Evolutionary conservation across 2,329 filamentous ascomycete genomes (phyloP).

Genomic region (Raffaelea albimanens): DNA sequence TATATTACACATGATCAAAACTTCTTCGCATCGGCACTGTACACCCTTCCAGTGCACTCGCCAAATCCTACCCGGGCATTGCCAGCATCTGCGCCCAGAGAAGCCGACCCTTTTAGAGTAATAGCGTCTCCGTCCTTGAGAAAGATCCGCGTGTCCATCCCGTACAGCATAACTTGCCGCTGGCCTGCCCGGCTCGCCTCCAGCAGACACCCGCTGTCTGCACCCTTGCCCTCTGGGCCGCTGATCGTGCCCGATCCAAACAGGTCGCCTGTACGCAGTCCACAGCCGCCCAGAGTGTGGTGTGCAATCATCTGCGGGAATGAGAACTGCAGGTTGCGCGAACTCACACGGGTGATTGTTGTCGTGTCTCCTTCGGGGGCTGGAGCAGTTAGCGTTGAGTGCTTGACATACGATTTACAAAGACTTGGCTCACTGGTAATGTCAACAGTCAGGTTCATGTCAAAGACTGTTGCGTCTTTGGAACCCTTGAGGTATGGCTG

Average conservation of each 20-base stretch:
- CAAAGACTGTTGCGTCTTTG: slow-evolving; percentile 35
- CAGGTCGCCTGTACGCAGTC: slow-evolving; percentile 63
- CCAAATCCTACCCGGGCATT: slow-evolving; percentile 22
- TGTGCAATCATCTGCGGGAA: slow-evolving; percentile 80
- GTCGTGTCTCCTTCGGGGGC: slow-evolving; percentile 39
- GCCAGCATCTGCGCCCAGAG: slow-evolving; percentile 25
- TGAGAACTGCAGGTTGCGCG: slow-evolving; percentile 60
- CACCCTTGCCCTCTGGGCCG: slow-evolving; percentile 22
- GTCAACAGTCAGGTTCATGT: slow-evolving; percentile 41
- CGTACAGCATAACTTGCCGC: slow-evolving; percentile 28
- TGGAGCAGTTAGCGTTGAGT: slow-evolving; percentile 8
- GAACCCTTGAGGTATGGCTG: slow-evolving; percentile 48
- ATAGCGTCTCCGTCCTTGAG: slow-evolving; percentile 36
- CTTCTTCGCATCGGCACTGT: too few species aligned
- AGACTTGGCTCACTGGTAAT: slow-evolving; percentile 37
- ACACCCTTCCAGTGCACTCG: slow-evolving; percentile 19
- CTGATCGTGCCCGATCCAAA: slow-evolving; percentile 71
- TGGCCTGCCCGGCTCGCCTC: slow-evolving; percentile 37
- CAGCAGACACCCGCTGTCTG: slow-evolving; percentile 32
- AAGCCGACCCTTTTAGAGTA: slow-evolving; percentile 24
- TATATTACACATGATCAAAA: too few species aligned
- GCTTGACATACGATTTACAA: too few species aligned
- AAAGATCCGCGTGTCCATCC: slow-evolving; percentile 31
- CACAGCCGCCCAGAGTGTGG: slow-evolving; percentile 69
- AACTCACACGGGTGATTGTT: slow-evolving; percentile 50